A percentile compares a stretch with the other conserved stretches of the same genome.
These are phyloP conservation scores for Symbiodinium natans DNA, from an alignment of 73 alveolate species.

Conservation along the genomic window DNA sequence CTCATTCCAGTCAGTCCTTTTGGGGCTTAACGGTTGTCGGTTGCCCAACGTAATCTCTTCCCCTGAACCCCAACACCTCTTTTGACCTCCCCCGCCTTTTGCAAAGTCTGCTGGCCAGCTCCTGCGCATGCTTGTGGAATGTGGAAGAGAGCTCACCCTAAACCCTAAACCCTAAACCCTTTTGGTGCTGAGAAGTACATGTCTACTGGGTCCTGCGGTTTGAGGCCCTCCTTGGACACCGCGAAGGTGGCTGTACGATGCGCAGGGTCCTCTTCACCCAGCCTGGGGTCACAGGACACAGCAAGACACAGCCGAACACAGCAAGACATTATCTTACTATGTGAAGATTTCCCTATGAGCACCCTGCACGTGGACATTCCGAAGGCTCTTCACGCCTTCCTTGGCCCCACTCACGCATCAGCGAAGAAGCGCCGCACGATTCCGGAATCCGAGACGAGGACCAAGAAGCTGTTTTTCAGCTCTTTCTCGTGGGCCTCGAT, in stretches of 20 bases:
- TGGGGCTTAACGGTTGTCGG: too few relatives aligned
- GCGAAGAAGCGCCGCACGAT: background rate
- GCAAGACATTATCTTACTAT: too few relatives aligned
- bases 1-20: too few relatives aligned
- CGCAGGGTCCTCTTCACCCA: background rate
- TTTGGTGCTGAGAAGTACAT: background rate
- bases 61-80: too few relatives aligned
- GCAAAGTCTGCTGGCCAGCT: constrained; percentile 60
- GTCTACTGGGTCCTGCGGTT: constrained; percentile 21
- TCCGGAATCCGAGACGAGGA: background rate
- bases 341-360: background rate
- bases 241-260: constrained; percentile 82
- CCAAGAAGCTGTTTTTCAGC: constrained; percentile 45
- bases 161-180: too few relatives aligned
- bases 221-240: constrained; percentile 42
- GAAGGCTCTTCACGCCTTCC: constrained; percentile 58
- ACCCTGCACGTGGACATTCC: constrained; percentile 41
- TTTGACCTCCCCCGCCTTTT: background rate
- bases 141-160: background rate
- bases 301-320: too few relatives aligned
- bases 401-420: too few relatives aligned
- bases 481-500: constrained; percentile 80
- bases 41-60: too few relatives aligned
- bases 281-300: background rate
- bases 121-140: constrained; percentile 7